These are phyloP conservation scores for Neonectria faginata DNA, from an alignment of 2,329 filamentous ascomycete genomes.

Conservation along the genomic window DNA sequence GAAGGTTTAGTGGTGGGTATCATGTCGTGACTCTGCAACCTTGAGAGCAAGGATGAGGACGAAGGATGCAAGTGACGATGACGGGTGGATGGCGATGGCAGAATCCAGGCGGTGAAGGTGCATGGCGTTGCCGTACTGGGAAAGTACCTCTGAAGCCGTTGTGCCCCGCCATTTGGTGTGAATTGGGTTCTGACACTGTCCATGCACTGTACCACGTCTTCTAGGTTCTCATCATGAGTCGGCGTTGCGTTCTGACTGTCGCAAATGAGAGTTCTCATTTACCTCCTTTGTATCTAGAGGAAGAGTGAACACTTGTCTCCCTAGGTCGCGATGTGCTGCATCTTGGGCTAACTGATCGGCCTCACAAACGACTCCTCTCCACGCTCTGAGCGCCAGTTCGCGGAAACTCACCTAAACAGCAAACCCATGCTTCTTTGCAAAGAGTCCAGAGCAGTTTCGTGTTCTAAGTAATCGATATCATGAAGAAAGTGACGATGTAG, in stretches of 20 bases:
- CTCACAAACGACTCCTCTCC: background rate
- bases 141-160: constrained; percentile 22
- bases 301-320: background rate
- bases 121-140: constrained; percentile 17
- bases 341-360: background rate
- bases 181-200: constrained; percentile 2
- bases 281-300: background rate
- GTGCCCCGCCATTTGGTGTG: constrained; percentile 25
- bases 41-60: constrained; percentile 10
- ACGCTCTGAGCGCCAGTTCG: background rate
- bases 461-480: background rate
- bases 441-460: background rate
- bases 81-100: constrained; percentile 30
- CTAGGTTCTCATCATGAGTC: background rate
- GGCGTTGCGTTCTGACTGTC: background rate
- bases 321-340: background rate
- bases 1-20: constrained; percentile 36
- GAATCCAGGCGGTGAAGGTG: constrained; percentile 41
- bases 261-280: background rate
- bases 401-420: background rate
- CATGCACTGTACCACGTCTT: constrained; percentile 16
- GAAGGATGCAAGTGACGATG: constrained; percentile 18
- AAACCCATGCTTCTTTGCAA: background rate
- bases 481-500: background rate
- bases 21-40: constrained; percentile 31